phyloP scores from a whole-genome alignment of 345 rosid genomes.

The Chamaenerion angustifolium region DNA sequence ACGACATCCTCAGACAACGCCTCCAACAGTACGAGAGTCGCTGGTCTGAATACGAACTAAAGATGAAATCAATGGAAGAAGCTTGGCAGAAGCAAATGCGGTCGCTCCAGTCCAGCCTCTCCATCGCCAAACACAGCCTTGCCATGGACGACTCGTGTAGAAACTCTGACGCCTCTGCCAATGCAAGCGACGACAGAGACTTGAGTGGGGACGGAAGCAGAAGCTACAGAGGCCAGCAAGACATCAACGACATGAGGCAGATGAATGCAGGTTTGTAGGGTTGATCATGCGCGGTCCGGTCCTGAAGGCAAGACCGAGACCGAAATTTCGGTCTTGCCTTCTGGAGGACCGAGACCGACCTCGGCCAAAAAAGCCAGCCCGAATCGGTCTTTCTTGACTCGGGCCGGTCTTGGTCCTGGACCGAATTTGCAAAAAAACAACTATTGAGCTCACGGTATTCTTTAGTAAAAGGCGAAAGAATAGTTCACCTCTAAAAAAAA shows the following conservation, averaged over 20 bases:
- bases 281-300: too few species aligned
- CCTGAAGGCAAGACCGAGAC: too few species aligned
- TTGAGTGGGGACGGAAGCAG: conserved; percentile 51
- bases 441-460: too few species aligned
- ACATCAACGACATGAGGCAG: conserved; percentile 65
- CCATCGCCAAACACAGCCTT: conserved; percentile 94
- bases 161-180: conserved; percentile 85
- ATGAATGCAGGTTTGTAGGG: conserved; percentile 83
- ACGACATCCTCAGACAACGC: conserved; percentile 84
- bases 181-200: conserved; percentile 65
- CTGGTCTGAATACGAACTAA: conserved; percentile 89
- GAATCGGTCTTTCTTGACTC: too few species aligned
- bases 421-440: too few species aligned
- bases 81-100: conserved; percentile 99
- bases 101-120: conserved; percentile 86
- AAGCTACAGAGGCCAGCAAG: conserved; percentile 34
- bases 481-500: too few species aligned
- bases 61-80: conserved; percentile 99
- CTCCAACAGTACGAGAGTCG: conserved; percentile 91
- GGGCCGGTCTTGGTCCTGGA: too few species aligned
- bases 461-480: too few species aligned
- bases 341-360: too few species aligned
- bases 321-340: too few species aligned
- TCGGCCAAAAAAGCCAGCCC: too few species aligned
- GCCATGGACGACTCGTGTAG: conserved; percentile 71